Base-by-base conservation (phyloP, 2,329 filamentous ascomycete genomes). In the Phaeosphaeriaceae sp. region DNA sequence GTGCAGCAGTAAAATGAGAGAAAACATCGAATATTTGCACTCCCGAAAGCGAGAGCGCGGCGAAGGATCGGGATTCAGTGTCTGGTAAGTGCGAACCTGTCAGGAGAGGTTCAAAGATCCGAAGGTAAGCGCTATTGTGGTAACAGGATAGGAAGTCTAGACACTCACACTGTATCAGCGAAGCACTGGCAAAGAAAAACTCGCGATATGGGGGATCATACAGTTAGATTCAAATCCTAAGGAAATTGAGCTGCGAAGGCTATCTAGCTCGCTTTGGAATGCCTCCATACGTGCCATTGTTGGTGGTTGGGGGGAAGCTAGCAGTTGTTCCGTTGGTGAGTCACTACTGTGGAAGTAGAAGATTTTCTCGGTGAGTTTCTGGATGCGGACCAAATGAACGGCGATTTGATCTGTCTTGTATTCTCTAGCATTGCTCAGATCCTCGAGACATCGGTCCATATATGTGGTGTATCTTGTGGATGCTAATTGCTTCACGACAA, bases 91-190 rank as follows among this genome's bases (percentile, higher is more conserved):
- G 42, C 20, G 42, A 45, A 20, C 42, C 42, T 45, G 42, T n/a
- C 42, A 45, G n/a, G 17, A 45, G 42, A 45, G 42, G 42, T n/a
- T 45, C 42, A 45, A 45, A 45, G 42, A 45, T 45, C 42, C 42
- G 42, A n/a, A 45, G 42, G 42, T 20, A 45, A 45, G 42, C 42
- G 21, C 42, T 45, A 45, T 45, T 45, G 42, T 45, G n/a, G 20
- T 45, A 45, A n/a, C 42, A 45, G 20, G 42, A n/a, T 19, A 27
- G 25, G 9, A 5, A 27, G 9, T 27, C 25, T 27, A 9, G 25
- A 27, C 9, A 5, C 9, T 9, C 25, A 27, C 5, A 9, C 25
- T 27, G 4, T 4, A 9, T 27, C 9, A 27, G 25, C 25, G 25
- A 27, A 27, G 9, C 25, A 27, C 25, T 27, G 25, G 25, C 25